Evolutionary conservation across 768 basidiomycete species (phyloP), one percentile per base, ranked within the genome.

Genomic region (Boletellus sp.): DNA sequence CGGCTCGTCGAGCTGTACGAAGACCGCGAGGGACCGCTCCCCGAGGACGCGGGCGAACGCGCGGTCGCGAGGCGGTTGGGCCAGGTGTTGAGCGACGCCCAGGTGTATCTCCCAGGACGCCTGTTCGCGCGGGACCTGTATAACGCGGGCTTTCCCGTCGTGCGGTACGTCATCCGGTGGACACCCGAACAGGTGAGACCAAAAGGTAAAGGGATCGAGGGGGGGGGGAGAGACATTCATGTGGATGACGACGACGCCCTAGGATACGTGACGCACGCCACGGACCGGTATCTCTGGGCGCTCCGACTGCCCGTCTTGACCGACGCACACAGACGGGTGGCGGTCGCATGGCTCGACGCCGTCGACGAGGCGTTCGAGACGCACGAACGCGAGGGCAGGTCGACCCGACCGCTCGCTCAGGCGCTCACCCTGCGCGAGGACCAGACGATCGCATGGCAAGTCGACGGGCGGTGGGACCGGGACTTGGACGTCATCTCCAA

Each of bases 181-280:
- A 79, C 81, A 1, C 84, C 87, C 0, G 80, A 83, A 59, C 77
- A 82, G 45, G 56, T 72, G 40, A 75, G 81, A 8, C 71, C 76
- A 2, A 66, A 75, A 58, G 85, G 86, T 81, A n/a, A n/a, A n/a
- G n/a, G n/a, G n/a, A n/a, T n/a, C n/a, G 59, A 55, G 73, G n/a
- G 12, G 16, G 15, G 19, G 4, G 15, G 19, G 20, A n/a, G n/a
- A n/a, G n/a, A n/a, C n/a, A n/a, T n/a, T n/a, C n/a, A n/a, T 17
- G 39, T 17, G 24, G n/a, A 31, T 34, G 8, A 16, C 12, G 22
- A 20, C n/a, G 12, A 19, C 16, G 13, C 9, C 39, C 16, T 45
- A 87, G 85, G 84, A 1, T 80, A 81, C 47, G 82, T 89, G 6
- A 87, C 85, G 0, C 88, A 90, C 56, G 85, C 70, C 6, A 78